Conservation (phyloP, 495 filamentous ascomycete genomes). For the Penicillium samsonianum region DNA sequence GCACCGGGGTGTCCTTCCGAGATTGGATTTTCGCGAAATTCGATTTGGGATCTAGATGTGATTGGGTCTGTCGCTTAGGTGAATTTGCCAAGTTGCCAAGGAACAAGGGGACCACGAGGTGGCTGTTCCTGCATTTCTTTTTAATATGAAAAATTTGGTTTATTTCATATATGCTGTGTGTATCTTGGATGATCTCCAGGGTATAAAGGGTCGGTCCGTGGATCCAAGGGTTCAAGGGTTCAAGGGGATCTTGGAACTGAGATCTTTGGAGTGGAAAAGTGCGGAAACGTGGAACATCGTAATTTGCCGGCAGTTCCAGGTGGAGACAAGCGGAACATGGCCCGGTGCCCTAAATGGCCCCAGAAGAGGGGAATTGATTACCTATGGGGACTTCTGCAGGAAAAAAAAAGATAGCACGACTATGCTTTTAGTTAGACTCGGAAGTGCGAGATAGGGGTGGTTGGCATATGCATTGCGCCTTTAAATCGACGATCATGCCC, state of each 20-base stretch:
- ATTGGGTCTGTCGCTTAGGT: background rate
- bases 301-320: background rate
- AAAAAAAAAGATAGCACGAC: background rate
- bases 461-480: background rate
- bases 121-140: too few species aligned
- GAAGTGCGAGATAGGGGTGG: background rate
- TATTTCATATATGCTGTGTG: background rate
- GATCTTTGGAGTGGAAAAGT: too few species aligned
- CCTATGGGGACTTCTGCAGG: background rate
- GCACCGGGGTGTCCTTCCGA: background rate
- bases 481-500: constrained; percentile 6
- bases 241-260: too few species aligned
- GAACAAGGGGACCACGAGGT: background rate
- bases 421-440: background rate
- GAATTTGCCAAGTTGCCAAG: background rate
- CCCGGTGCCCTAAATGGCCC: background rate
- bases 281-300: too few species aligned
- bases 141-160: too few species aligned
- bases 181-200: background rate
- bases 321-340: constrained; percentile 1
- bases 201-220: constrained; percentile 1
- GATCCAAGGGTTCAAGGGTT: background rate
- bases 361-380: background rate
- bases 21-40: background rate
- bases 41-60: too few species aligned